Percentiles rank a stretch among this genome's conserved stretches.
Evolutionary conservation across 805 yeast genomes (phyloP).

Genomic region (Ogataea paradorogensis): DNA sequence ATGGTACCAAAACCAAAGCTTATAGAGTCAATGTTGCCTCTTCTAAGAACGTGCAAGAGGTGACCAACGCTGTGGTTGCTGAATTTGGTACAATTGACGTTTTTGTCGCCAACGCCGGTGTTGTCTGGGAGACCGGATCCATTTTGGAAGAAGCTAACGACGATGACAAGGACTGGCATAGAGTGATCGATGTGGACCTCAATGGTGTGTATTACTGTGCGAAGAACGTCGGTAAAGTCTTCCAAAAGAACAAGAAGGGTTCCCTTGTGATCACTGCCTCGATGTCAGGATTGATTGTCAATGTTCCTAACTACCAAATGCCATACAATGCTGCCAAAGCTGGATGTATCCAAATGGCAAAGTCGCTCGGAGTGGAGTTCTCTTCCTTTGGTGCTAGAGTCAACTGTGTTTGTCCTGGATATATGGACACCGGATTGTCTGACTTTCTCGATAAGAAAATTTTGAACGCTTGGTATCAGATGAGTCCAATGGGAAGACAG

Average conservation of each 20-base stretch:
- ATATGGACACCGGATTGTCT: conserved; percentile 46
- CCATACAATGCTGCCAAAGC: conserved; percentile 51
- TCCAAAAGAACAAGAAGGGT: conserved; percentile 43
- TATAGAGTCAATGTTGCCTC: conserved; percentile 39
- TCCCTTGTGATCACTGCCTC: conserved; percentile 48
- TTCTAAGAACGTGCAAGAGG: conserved; percentile 33
- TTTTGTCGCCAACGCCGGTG: conserved; percentile 44
- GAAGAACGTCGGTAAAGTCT: conserved; percentile 42
- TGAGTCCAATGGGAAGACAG: conserved; percentile 50
- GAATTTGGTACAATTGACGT: conserved; percentile 43
- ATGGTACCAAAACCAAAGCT: conserved; percentile 24
- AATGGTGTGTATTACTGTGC: conserved; percentile 48
- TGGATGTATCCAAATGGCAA: conserved; percentile 46
- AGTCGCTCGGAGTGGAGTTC: conserved; percentile 48
- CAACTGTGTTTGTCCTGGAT: conserved; percentile 52
- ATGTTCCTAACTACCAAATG: conserved; percentile 51
- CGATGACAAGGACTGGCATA: conserved; percentile 29
- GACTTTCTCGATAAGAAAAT: conserved; percentile 29
- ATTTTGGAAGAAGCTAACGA: conserved; percentile 32
- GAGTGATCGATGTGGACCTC: conserved; percentile 40
- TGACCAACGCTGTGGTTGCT: conserved; percentile 30
- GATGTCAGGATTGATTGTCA: conserved; percentile 49
- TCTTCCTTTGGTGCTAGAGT: conserved; percentile 47
- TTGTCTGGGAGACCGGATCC: conserved; percentile 31
- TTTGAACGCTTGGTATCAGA: conserved; percentile 29